Conservation (phyloP, 164 flowering plant species). For the Umbellularia californica region DNA sequence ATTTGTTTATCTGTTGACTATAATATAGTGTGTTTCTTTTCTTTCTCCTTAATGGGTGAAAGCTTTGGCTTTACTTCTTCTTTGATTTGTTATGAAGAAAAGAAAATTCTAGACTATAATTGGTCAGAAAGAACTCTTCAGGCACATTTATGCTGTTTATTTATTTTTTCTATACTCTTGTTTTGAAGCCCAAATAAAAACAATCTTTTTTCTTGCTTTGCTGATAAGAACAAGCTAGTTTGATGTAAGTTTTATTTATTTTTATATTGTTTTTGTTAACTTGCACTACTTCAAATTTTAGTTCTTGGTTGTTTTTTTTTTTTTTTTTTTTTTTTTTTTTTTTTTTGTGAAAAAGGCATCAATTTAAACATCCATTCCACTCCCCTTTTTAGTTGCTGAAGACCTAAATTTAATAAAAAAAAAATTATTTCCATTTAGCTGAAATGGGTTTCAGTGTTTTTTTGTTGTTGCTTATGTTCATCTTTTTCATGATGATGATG, state of each 20-base stretch:
- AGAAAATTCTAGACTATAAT: no score
- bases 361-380: background rate
- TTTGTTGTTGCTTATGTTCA: background rate
- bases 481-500: background rate
- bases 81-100: background rate
- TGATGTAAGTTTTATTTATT: background rate
- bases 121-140: no score
- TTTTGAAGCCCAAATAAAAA: no score
- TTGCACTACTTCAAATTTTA: no score
- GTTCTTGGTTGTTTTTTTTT: no score
- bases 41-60: no score
- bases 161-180: no score
- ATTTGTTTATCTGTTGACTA: background rate
- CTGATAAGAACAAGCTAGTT: background rate
- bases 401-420: no score
- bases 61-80: background rate
- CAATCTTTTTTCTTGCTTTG: background rate
- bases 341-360: no score
- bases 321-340: no score
- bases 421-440: background rate
- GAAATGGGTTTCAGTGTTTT: background rate
- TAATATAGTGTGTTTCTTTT: background rate
- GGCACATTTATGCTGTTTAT: no score
- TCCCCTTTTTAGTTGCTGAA: background rate
- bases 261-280: no score